These are phyloP conservation scores for Arthonia radiata DNA, from an alignment of 495 filamentous ascomycete species.

Conservation along the genomic window DNA sequence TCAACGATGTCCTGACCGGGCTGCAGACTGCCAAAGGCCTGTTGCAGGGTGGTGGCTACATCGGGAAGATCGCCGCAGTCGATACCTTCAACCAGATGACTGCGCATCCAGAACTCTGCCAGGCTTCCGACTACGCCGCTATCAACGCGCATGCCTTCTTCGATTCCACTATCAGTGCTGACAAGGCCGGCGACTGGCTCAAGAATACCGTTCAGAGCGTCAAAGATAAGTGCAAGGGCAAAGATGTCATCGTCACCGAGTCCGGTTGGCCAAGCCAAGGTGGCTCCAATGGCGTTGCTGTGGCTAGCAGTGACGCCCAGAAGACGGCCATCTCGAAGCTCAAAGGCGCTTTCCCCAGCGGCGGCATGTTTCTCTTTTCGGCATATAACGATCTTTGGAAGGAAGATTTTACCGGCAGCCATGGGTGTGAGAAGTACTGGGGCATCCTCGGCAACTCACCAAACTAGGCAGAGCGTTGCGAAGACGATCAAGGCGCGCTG, in stretches of 20 bases:
- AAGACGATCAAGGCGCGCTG: no score
- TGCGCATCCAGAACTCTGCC: slow-evolving; percentile 42
- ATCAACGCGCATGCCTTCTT: slow-evolving; percentile 75
- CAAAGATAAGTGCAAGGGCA: slow-evolving; percentile 25
- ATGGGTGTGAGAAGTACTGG: slow-evolving; percentile 50
- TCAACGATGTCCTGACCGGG: slow-evolving; percentile 25
- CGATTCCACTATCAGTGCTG: slow-evolving; percentile 29
- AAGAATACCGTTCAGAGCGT: slow-evolving; percentile 25
- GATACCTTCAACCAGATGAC: slow-evolving; percentile 46
- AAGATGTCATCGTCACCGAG: slow-evolving; percentile 37
- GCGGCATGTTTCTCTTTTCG: slow-evolving; percentile 41
- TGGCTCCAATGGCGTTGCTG: slow-evolving; percentile 31
- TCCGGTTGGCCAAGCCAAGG: slow-evolving; percentile 64
- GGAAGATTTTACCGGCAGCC: slow-evolving; percentile 32
- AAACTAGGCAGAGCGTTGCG: no score
- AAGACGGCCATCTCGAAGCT: slow-evolving; percentile 36
- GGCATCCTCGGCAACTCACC: slow-evolving; percentile 25
- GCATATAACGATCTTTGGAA: slow-evolving; percentile 66
- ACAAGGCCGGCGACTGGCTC: slow-evolving; percentile 38
- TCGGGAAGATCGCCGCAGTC: slow-evolving; percentile 50
- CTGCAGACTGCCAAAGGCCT: slow-evolving; percentile 27
- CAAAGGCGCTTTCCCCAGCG: slow-evolving; percentile 21
- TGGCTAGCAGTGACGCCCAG: slow-evolving; percentile 40
- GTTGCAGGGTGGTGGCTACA: slow-evolving; percentile 38
- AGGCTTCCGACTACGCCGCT: slow-evolving; percentile 50